Evolutionary conservation across 768 basidiomycete species (phyloP).

Genomic region (Exsudoporus frostii): DNA sequence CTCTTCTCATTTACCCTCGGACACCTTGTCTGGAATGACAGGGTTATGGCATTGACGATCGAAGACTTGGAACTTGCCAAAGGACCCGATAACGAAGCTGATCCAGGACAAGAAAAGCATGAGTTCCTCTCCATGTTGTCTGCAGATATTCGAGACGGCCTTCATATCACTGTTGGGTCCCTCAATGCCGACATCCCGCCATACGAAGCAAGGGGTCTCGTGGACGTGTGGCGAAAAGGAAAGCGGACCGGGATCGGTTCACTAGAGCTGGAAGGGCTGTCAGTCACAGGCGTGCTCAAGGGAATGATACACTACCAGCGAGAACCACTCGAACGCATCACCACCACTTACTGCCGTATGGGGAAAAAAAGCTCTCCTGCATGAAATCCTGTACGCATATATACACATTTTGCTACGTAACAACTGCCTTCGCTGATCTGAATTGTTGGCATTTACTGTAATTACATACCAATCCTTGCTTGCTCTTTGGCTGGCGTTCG

Average conservation of each 20-base stretch:
- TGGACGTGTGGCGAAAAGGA: slow-evolving; percentile 50
- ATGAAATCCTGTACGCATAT: not conserved
- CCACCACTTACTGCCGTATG: no score
- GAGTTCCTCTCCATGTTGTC: slow-evolving; percentile 49
- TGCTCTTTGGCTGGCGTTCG: not conserved
- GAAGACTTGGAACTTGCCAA: slow-evolving; percentile 48
- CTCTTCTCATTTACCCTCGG: slow-evolving; percentile 61
- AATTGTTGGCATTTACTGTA: not conserved
- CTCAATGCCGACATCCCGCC: slow-evolving; percentile 45
- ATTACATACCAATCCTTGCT: not conserved
- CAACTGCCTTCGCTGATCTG: no score
- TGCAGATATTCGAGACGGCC: slow-evolving; percentile 41
- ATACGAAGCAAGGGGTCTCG: slow-evolving; percentile 68
- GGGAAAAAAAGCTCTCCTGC: not conserved
- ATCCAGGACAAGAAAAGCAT: slow-evolving; percentile 35
- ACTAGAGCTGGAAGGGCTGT: slow-evolving; percentile 28
- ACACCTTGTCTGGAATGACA: slow-evolving; percentile 67
- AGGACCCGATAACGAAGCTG: slow-evolving; percentile 27
- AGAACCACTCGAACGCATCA: no score
- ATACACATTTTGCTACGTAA: not conserved
- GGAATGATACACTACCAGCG: slow-evolving; percentile 14
- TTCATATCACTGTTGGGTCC: slow-evolving; percentile 92
- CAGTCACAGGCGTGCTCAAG: slow-evolving; percentile 31
- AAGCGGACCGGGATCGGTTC: slow-evolving; percentile 26
- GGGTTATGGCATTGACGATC: slow-evolving; percentile 79